These are phyloP conservation scores for Phaeoacremonium minimum DNA, from an alignment of 2,329 filamentous ascomycete species.

Conservation along the genomic window DNA sequence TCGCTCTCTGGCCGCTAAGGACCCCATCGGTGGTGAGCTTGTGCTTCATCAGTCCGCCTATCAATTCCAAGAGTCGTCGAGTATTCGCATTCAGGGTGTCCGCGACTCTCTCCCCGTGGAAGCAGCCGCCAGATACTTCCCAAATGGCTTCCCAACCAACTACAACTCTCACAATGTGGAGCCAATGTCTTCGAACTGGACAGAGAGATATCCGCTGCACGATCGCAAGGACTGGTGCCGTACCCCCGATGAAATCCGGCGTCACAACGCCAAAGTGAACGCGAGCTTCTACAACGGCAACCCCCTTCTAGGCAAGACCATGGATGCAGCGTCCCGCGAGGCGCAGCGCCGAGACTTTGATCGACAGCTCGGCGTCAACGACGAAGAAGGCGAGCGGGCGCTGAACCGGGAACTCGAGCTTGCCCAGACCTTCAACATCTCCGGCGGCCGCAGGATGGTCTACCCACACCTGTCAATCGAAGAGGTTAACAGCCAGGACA, in stretches of 20 bases:
- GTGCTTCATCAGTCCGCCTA: too few relatives aligned
- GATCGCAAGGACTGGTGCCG: conserved; percentile 12
- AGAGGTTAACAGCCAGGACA: conserved; percentile 30
- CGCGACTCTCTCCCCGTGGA: conserved; percentile 25
- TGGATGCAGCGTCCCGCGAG: conserved; percentile 23
- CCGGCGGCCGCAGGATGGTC: conserved; percentile 15
- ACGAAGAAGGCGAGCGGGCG: conserved; percentile 24
- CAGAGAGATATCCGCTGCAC: conserved; percentile 10
- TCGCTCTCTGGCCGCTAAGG: conserved; percentile 5
- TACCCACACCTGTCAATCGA: conserved; percentile 25
- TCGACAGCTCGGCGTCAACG: conserved; percentile 29
- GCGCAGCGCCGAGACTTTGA: conserved; percentile 19
- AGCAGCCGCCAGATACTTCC: conserved; percentile 22
- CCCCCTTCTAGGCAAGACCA: conserved; percentile 25
- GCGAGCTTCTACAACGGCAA: conserved; percentile 34
- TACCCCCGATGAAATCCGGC: conserved; percentile 15
- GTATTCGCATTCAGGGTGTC: too few relatives aligned
- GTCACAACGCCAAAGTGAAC: conserved; percentile 22
- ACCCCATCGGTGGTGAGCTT: too few relatives aligned
- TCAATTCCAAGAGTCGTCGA: too few relatives aligned
- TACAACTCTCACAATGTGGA: conserved; percentile 14
- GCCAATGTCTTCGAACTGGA: conserved; percentile 17
- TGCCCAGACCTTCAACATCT: conserved; percentile 1
- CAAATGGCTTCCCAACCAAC: conserved; percentile 21
- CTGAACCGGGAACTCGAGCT: conserved; percentile 6